A percentile compares a stretch with the other conserved stretches of the same genome.
These are phyloP conservation scores for Nicotiana paniculata DNA, from an alignment of 257 asterid species.

Conservation along the genomic window DNA sequence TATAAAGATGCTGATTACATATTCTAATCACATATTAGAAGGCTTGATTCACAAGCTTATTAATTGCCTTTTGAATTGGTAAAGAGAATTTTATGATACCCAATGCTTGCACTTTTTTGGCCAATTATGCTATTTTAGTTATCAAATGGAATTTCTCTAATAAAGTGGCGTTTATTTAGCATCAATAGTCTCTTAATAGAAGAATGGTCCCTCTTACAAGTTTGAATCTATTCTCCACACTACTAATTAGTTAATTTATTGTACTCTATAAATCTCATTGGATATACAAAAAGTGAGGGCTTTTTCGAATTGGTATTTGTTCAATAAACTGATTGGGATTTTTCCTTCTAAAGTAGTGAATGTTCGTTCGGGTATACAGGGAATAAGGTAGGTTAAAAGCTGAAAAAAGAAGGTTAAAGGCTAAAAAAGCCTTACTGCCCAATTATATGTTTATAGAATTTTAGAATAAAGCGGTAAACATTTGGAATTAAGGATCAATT, in stretches of 20 bases:
- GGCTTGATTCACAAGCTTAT: slow-evolving; percentile 10
- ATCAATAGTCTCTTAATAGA: slow-evolving; percentile 6
- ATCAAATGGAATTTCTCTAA: slow-evolving; percentile 17
- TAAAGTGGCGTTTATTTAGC: slow-evolving; percentile 4
- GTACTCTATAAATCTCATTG: slow-evolving; percentile 24
- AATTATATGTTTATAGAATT: slow-evolving; percentile 17
- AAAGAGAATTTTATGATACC: slow-evolving; percentile 5
- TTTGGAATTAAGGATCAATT: slow-evolving; percentile 37
- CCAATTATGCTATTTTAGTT: slow-evolving; percentile 2
- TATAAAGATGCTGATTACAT: slow-evolving; percentile 6
- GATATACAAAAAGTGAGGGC: slow-evolving; percentile 21
- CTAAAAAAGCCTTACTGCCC: slow-evolving; percentile 11
- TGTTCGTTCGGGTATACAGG: slow-evolving; percentile 28
- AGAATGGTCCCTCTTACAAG: slow-evolving; percentile 13
- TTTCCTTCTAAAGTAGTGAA: slow-evolving; percentile 1
- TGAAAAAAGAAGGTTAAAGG: not conserved
- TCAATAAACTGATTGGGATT: slow-evolving; percentile 10
- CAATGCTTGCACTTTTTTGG: not conserved
- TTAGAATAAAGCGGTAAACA: slow-evolving; percentile 37
- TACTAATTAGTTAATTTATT: slow-evolving; percentile 7
- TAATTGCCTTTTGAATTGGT: not conserved
- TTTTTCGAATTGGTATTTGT: slow-evolving; percentile 4
- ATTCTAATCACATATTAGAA: slow-evolving; percentile 10
- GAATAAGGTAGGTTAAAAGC: slow-evolving; percentile 12
- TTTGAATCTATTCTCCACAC: slow-evolving; percentile 33